Percentiles rank a stretch among this genome's conserved stretches.
phyloP scores from a whole-genome alignment of 139 green algal species.

The Coelastrella sp. region DNA sequence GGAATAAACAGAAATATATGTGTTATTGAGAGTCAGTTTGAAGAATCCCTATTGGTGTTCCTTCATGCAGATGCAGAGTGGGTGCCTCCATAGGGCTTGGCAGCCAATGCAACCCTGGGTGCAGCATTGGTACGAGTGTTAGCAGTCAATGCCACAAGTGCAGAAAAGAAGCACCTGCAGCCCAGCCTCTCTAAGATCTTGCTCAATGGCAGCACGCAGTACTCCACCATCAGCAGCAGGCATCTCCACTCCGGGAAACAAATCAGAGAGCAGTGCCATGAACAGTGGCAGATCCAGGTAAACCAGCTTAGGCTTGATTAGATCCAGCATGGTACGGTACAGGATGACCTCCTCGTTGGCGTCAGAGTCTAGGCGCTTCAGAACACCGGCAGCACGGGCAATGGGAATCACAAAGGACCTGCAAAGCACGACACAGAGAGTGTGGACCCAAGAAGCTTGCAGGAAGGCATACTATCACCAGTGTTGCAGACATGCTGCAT shows the following conservation, averaged over 20 bases:
- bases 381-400: constrained; percentile 64
- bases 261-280: constrained; percentile 91
- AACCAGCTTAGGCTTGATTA: constrained; percentile 94
- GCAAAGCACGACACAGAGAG: neutral
- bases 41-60: no score
- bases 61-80: no score
- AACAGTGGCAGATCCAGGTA: constrained; percentile 91
- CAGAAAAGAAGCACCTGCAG: constrained; percentile 70
- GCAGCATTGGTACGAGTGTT: neutral
- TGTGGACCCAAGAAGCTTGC: no score
- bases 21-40: no score
- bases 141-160: neutral
- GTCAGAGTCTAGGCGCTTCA: constrained; percentile 85
- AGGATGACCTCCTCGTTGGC: constrained; percentile 83
- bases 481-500: no score
- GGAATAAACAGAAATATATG: no score
- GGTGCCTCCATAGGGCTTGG: no score
- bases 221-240: constrained; percentile 67
- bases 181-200: constrained; percentile 72
- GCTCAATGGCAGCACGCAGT: constrained; percentile 76
- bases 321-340: constrained; percentile 86
- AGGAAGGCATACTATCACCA: no score
- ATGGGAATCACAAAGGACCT: constrained; percentile 42
- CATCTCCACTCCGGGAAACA: constrained; percentile 93
- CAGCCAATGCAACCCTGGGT: no score